phyloP scores from a whole-genome alignment of 1,139 yeast species.

The Suhomyces wounanorum region DNA sequence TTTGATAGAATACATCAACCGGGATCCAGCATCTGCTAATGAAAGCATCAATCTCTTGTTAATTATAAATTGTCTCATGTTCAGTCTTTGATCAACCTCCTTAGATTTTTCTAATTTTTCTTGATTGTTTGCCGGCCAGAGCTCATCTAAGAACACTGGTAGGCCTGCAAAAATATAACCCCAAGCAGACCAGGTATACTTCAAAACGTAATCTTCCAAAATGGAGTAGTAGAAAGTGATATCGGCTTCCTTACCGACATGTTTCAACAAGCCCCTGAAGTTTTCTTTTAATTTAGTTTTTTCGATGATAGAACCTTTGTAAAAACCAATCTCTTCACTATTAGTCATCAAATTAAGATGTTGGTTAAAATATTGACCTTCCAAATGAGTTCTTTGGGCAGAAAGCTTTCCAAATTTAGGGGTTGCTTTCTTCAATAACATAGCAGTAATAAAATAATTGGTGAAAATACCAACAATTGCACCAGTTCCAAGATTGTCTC shows the following conservation, averaged over 20 bases:
- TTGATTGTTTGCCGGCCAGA: conserved; percentile 33
- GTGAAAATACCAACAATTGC: conserved; percentile 81
- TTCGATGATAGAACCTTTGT: conserved; percentile 87
- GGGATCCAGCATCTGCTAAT: conserved; percentile 94
- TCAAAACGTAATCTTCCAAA: conserved; percentile 83
- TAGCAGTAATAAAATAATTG: conserved; percentile 81
- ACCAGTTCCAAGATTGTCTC: conserved; percentile 82
- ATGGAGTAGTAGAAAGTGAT: conserved; percentile 61
- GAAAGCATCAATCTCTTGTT: conserved; percentile 89
- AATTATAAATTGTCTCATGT: conserved; percentile 86
- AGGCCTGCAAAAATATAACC: conserved; percentile 89
- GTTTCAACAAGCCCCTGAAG: conserved; percentile 54
- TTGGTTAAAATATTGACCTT: conserved; percentile 87
- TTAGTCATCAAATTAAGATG: conserved; percentile 84
- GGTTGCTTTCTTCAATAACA: conserved; percentile 68
- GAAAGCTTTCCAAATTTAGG: conserved; percentile 87
- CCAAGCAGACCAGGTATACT: conserved; percentile 93
- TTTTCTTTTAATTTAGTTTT: conserved; percentile 63
- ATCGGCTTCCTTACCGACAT: conserved; percentile 51
- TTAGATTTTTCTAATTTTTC: conserved; percentile 7
- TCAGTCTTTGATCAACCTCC: conserved; percentile 46
- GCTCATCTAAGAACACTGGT: conserved; percentile 64
- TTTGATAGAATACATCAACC: conserved; percentile 92
- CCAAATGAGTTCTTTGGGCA: conserved; percentile 72
- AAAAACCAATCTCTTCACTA: conserved; percentile 92